A percentile compares a stretch with the other conserved stretches of the same genome.
Evolutionary conservation across 257 asterid species (phyloP).

Genomic region (Nicotiana sylvestris): DNA sequence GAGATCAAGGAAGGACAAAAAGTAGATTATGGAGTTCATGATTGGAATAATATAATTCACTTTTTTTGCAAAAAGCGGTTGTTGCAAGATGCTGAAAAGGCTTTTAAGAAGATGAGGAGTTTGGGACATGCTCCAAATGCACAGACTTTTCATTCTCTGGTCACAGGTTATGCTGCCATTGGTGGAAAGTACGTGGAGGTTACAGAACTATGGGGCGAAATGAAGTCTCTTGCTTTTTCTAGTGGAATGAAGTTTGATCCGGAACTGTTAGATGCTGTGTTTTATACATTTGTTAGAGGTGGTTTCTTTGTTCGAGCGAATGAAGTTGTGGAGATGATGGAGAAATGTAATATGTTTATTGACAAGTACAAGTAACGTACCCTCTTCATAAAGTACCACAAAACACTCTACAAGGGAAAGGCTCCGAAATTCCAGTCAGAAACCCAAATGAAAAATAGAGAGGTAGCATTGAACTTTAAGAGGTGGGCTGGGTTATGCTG

Average conservation of each 20-base stretch:
- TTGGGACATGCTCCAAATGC: constrained; percentile 78
- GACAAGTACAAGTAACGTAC: constrained; percentile 84
- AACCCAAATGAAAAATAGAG: constrained; percentile 71
- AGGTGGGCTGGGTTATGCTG: constrained; percentile 74
- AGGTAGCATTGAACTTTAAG: constrained; percentile 72
- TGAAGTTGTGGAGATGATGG: constrained; percentile 81
- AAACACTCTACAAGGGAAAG: constrained; percentile 66
- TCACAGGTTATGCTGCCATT: constrained; percentile 74
- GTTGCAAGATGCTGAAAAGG: constrained; percentile 92
- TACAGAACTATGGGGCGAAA: constrained; percentile 87
- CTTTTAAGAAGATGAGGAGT: constrained; percentile 80
- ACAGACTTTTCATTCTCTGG: constrained; percentile 85
- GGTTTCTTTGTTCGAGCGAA: constrained; percentile 80
- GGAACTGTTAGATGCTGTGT: constrained; percentile 81
- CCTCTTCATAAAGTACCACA: constrained; percentile 80
- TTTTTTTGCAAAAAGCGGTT: constrained; percentile 86
- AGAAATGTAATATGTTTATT: constrained; percentile 61
- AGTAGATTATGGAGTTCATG: constrained; percentile 71
- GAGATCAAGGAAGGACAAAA: constrained; percentile 73
- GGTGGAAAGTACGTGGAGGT: constrained; percentile 89
- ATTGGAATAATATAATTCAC: constrained; percentile 86
- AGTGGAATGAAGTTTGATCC: constrained; percentile 77
- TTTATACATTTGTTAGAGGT: constrained; percentile 82
- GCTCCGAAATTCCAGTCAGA: constrained; percentile 78
- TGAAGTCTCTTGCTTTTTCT: constrained; percentile 57